phyloP scores from a whole-genome alignment of 2,329 filamentous ascomycete genomes.

The Stagonosporopsis vannaccii region DNA sequence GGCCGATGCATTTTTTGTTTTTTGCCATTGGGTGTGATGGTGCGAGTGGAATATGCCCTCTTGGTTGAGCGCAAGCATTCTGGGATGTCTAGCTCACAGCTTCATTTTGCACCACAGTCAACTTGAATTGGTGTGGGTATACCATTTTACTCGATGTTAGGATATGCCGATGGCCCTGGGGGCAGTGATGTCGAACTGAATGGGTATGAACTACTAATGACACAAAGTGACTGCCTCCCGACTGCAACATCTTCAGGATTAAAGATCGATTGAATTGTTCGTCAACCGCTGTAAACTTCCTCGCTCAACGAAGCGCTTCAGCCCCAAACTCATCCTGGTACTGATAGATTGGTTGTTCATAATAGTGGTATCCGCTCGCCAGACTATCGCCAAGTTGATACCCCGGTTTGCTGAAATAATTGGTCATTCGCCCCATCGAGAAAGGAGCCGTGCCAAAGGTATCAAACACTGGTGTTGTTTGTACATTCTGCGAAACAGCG shows the following conservation, averaged over 20 bases:
- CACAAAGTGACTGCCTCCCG: too few species aligned
- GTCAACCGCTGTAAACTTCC: background rate
- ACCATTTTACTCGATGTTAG: too few species aligned
- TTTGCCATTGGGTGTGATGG: too few species aligned
- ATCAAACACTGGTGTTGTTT: constrained; percentile 27
- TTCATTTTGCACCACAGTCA: background rate
- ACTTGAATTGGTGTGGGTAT: background rate
- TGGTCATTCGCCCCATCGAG: constrained; percentile 42
- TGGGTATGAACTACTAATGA: background rate
- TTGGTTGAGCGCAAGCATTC: too few species aligned
- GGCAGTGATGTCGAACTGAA: too few species aligned
- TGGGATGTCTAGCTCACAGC: too few species aligned
- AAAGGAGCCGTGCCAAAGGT: constrained; percentile 26
- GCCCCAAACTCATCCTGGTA: constrained; percentile 27
- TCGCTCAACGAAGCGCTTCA: constrained; percentile 32
- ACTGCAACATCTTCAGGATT: too few species aligned
- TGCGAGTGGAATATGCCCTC: too few species aligned
- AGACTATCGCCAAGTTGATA: constrained; percentile 46
- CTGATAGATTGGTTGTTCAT: constrained; percentile 20
- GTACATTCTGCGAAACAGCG: constrained; percentile 23
- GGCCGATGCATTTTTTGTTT: constrained; percentile 11
- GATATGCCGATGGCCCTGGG: too few species aligned
- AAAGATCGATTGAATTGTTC: background rate
- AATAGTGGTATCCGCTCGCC: constrained; percentile 30
- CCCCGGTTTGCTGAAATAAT: constrained; percentile 42